Percentiles rank a stretch among this genome's conserved stretches.
Evolutionary conservation across 1,139 yeast genomes (phyloP).

Genomic region (Suhomyces taliae): DNA sequence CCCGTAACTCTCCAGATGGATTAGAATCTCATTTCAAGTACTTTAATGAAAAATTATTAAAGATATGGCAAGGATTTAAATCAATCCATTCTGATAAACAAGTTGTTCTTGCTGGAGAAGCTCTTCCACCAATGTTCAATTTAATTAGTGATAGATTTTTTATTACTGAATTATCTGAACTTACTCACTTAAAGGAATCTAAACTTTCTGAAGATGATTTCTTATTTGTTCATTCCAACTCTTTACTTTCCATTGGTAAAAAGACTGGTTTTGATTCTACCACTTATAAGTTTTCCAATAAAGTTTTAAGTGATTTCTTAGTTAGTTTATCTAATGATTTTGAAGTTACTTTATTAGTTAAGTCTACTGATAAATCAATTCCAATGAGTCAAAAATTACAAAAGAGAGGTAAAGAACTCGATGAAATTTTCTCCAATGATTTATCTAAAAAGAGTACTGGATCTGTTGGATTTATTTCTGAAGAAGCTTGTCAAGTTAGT

Average conservation of each 20-base stretch:
- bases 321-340: conserved; percentile 25
- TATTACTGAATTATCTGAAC: conserved; percentile 49
- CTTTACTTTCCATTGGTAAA: conserved; percentile 41
- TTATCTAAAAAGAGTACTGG: conserved; percentile 23
- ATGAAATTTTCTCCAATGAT: conserved; percentile 18
- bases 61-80: conserved; percentile 38
- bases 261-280: conserved; percentile 43
- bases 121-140: conserved; percentile 14
- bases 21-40: conserved; percentile 36
- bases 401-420: conserved; percentile 20
- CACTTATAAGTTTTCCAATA: conserved; percentile 39
- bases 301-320: conserved; percentile 34
- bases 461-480: conserved; percentile 38
- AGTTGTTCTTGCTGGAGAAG: conserved; percentile 9
- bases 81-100: conserved; percentile 9
- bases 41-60: conserved; percentile 31
- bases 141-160: conserved; percentile 45
- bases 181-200: conserved; percentile 31
- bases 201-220: conserved; percentile 21
- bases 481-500: conserved; percentile 52
- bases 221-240: conserved; percentile 38
- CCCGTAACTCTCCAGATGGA: conserved; percentile 16
- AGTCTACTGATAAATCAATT: conserved; percentile 2
- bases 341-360: conserved; percentile 31
- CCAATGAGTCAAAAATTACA: conserved; percentile 4